Evolutionary conservation across 768 basidiomycete species (phyloP), one percentile per base, ranked within the genome.

Genomic region (Podaxis sp.): DNA sequence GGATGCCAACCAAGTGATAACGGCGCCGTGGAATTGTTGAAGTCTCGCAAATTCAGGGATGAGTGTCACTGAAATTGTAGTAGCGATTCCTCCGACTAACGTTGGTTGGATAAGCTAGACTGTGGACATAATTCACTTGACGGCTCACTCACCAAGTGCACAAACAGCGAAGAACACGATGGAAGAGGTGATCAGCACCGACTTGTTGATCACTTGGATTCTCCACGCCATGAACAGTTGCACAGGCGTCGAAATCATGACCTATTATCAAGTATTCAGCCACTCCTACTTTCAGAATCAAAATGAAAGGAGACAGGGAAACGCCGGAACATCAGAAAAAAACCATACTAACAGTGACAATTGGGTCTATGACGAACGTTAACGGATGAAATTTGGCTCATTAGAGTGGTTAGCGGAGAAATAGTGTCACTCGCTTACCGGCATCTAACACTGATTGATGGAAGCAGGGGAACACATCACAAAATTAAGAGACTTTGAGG

Each of bases 191-290:
- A 75, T 61, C 63, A 67, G 65, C 27, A 55, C 63, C 1, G 67
- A 70, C 38, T 70, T 70, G 21, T 70, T 76, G 46, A 77, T 68
- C 14, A 68, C 63, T 35, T 64, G 67, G 35, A 77, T 76, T 9
- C 78, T 66, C 77, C 76, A 77, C 0, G 76, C 75, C 50, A 76
- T 72, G 67, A 79, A 77, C 6, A 76, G 61, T 56, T 79, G 78
- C 1, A 77, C 72, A 0, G 76, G 74, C 0, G 74, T 77, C 1
- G 76, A 76, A 18, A 79, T 70, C 25, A 72, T 66, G 18, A 76
- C 75, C 76, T 78, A 37, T 9, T 2, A 38, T 27, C 16, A 38
- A 21, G 5, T 18, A 21, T 36, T 36, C n/a, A 23, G 4, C 32
- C 44, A 7, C 10, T 23, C 11, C 25, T 7, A 44, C 2, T 44